Evolutionary conservation across 768 basidiomycete species (phyloP).

Genomic region (Hirschioporus abietinus): DNA sequence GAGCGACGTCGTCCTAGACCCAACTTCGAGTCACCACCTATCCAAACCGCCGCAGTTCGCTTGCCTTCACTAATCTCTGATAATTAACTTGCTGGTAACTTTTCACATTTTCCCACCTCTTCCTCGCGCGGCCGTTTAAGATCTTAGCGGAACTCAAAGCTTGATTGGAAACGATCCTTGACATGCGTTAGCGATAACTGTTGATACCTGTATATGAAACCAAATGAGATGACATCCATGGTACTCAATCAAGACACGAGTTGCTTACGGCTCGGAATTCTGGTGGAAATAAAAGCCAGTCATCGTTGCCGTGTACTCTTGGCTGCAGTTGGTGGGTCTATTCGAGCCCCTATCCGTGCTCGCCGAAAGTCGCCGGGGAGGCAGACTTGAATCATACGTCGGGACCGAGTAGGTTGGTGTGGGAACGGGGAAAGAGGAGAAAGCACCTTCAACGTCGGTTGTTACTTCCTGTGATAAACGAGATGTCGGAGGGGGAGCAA

Average conservation of each 20-base stretch:
- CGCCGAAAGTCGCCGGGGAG: slow-evolving; percentile 3
- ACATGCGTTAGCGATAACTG: slow-evolving; percentile 80
- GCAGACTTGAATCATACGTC: slow-evolving; percentile 21
- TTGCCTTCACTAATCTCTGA: background rate
- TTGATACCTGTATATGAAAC: slow-evolving; percentile 60
- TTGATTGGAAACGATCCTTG: slow-evolving; percentile 64
- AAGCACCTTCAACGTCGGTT: slow-evolving; percentile 23
- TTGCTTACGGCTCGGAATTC: slow-evolving; percentile 86
- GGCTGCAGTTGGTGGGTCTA: background rate
- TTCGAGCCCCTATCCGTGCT: background rate
- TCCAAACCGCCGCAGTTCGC: background rate
- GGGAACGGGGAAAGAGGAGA: slow-evolving; percentile 25
- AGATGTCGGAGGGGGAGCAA: slow-evolving; percentile 55
- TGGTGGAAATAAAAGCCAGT: slow-evolving; percentile 92
- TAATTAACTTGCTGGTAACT: background rate
- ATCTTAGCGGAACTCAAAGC: slow-evolving; percentile 80
- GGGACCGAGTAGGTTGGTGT: slow-evolving; percentile 5
- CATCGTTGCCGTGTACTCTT: slow-evolving; percentile 56
- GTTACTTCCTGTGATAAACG: slow-evolving; percentile 32
- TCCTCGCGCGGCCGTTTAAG: background rate
- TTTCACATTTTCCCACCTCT: background rate
- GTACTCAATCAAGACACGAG: slow-evolving; percentile 8
- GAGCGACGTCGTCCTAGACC: background rate
- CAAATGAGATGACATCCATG: slow-evolving; percentile 11
- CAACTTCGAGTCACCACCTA: background rate